These are phyloP conservation scores for Botrytis deweyae DNA, from an alignment of 2,329 filamentous ascomycete species.

Conservation along the genomic window DNA sequence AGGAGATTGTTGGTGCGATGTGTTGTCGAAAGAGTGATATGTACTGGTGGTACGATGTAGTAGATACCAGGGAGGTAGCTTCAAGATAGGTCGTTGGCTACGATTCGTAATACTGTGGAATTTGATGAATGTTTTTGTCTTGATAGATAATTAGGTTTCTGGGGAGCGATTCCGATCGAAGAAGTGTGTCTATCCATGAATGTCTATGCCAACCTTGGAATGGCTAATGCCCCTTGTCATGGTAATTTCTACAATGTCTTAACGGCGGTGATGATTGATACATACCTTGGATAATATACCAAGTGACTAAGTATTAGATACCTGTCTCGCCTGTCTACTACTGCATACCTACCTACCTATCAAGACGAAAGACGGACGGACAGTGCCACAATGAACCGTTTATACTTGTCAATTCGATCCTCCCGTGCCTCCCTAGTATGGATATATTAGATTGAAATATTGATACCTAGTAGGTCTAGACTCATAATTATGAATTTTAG, in stretches of 20 bases:
- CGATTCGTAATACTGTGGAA: background rate
- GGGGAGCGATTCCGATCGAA: background rate
- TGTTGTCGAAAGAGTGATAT: background rate
- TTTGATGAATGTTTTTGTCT: background rate
- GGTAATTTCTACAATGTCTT: background rate
- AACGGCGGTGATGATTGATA: background rate
- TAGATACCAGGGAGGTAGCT: background rate
- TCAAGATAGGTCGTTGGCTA: no score
- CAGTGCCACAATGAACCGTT: background rate
- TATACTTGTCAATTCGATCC: background rate
- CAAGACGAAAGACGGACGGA: background rate
- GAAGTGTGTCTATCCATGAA: background rate
- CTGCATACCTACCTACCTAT: background rate
- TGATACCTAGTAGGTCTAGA: background rate
- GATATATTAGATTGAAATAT: background rate
- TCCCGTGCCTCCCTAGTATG: background rate
- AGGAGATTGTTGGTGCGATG: background rate
- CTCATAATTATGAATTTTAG: background rate
- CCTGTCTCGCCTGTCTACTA: no score
- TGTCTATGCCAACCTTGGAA: no score
- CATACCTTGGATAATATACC: background rate
- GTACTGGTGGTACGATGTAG: background rate
- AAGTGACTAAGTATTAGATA: no score
- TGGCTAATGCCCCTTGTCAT: background rate
- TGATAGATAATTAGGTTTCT: background rate